Conservation (phyloP, 257 asterid genomes). For the Scutellaria baicalensis region DNA sequence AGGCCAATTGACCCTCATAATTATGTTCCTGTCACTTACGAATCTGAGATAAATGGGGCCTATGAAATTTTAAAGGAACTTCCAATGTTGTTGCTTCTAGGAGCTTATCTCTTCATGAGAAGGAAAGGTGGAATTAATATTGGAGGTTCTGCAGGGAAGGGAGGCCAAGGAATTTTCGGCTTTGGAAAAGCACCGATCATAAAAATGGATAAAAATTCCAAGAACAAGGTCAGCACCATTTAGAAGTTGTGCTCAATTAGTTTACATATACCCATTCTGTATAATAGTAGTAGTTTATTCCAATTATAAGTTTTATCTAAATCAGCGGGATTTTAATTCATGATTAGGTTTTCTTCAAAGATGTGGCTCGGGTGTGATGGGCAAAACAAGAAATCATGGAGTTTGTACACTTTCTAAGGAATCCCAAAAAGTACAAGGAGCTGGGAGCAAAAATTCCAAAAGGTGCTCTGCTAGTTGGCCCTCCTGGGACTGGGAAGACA, state of each 20-base stretch:
- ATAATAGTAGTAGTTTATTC: not conserved
- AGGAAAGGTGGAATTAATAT: slow-evolving; percentile 46
- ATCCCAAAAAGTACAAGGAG: slow-evolving; percentile 78
- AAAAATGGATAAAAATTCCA: slow-evolving; percentile 74
- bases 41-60: slow-evolving; percentile 35
- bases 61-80: slow-evolving; percentile 36
- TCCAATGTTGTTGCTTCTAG: slow-evolving; percentile 37
- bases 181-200: slow-evolving; percentile 73
- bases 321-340: slow-evolving; percentile 4
- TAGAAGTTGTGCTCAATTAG: not conserved
- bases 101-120: slow-evolving; percentile 34
- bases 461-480: slow-evolving; percentile 92
- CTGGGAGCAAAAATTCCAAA: slow-evolving; percentile 88
- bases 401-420: slow-evolving; percentile 85
- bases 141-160: slow-evolving; percentile 71
- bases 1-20: slow-evolving; percentile 62
- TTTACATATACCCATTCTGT: not conserved
- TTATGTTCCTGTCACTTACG: slow-evolving; percentile 65
- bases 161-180: slow-evolving; percentile 66
- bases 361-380: slow-evolving; percentile 96
- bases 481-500: slow-evolving; percentile 96
- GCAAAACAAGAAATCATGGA: slow-evolving; percentile 97
- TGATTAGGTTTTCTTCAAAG: slow-evolving; percentile 67
- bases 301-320: not conserved
- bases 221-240: slow-evolving; percentile 54